Base-by-base conservation (phyloP, 2,329 filamentous ascomycete genomes). In the Cladobotryum protrusum region DNA sequence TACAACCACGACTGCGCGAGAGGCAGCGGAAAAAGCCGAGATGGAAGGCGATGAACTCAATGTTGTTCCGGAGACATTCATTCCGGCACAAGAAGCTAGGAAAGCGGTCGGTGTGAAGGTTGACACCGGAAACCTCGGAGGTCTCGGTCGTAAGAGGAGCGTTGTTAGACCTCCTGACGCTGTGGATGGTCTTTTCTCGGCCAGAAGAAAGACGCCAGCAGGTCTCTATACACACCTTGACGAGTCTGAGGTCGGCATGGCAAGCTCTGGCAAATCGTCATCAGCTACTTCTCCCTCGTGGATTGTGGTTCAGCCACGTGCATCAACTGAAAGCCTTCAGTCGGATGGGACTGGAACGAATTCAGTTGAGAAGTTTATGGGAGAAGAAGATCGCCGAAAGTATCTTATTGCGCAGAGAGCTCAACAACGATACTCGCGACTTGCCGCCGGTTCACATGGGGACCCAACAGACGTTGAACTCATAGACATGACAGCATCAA, bases 1-100 rank as follows among this genome's bases (percentile, higher is more conserved):
- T 64, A 73, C 77, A 12, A 73, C 82, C 52, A 93, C 84, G 0
- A 90, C 87, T 1, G 84, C 88, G 1, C 85, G 87, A 58, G 79
- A 95, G 67, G 92, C 86, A n/a, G 87, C 90, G 48, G 88, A 93
- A 61, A 77, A 85, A 57, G 90, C 92, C 14, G 83, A 87, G 61
- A 78, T 83, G 43, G 76, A 78, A 11, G 91, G 90, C 0, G 90
- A 97, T 62, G 92, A 96, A 56, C 79, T 96, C 49, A 96, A 96
- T 58, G 80, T 96, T 45, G 82, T 95, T 9, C 87, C 91, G 0
- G 88, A 95, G 64, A 90, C 89, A 0, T 96, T 96, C 71, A 80
- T 78, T 49, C 76, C 75, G 0, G 79, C 80, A 3, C 67, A 74
- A 5, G 75, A 82, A 45, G 80, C 79, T 8, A 68, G 66, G 32